Base-by-base conservation (phyloP, 768 basidiomycete species). In the Rhodotorula graminis region DNA sequence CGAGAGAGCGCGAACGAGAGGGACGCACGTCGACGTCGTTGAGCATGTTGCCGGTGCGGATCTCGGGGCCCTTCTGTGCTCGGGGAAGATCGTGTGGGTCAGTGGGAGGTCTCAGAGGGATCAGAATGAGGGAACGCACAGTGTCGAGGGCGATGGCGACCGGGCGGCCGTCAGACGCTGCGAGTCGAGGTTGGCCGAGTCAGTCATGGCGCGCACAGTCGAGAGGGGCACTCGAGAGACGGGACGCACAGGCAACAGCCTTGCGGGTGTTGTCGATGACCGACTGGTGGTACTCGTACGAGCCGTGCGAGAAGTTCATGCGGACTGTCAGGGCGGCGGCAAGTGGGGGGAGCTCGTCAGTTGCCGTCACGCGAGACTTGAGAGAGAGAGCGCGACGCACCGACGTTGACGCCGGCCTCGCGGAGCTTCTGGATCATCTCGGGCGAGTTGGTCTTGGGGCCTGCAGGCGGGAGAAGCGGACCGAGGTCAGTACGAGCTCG, bases 281-380 rank as follows among this genome's bases (percentile, higher is more conserved):
- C 76, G 91, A 93, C 84, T 99, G 93, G 84, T 98, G 96, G 82
- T 95, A 98, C 79, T 93, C 93, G 82, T 99, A 94, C 68, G 89
- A 90, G 60, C 96, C 96, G 87, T 99, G 96, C 66, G 95, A 98
- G 82, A 98, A 99, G 86, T 99, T 99, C 96, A 99, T 98, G 83
- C 96, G 94, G 75, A 99, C 96, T 97, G 77, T 15, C 14, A 94
- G 75, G 98, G 95, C 97, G 77, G 44, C 57, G 66, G 47, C 11
- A 14, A 12, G 23, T 8, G 58, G 10, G 55, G 68, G 66, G 42
- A 46, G 27, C 72, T 44, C 23, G 58, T 59, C 40, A 57, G 56
- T 31, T 11, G 18, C 10, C 23, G 0, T 15, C 19, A 23, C 33
- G 4, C 21, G 1, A 3, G 18, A 37, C 62, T 21, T 40, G 58